phyloP scores from a whole-genome alignment of 2,329 filamentous ascomycete genomes.

The Colletotrichum navitas region DNA sequence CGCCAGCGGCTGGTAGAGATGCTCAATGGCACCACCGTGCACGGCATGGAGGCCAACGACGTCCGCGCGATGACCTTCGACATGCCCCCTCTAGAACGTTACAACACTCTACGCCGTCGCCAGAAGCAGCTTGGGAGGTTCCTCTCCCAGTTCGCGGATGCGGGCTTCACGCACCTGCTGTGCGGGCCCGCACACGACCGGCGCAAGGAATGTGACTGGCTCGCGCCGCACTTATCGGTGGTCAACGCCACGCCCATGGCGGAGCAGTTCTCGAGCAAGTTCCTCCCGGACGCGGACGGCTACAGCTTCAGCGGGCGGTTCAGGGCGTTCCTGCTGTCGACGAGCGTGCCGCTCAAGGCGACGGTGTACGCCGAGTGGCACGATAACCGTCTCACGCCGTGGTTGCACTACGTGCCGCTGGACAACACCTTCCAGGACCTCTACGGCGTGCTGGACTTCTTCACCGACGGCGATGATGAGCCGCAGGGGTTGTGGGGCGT shows the following conservation, averaged over 20 bases:
- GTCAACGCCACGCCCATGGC: conserved; percentile 56
- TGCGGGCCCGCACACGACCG: conserved; percentile 49
- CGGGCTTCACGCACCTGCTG: conserved; percentile 58
- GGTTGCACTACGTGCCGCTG: conserved; percentile 80
- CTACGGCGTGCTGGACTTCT: conserved; percentile 75
- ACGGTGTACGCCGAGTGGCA: conserved; percentile 84
- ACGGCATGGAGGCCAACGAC: conserved; percentile 57
- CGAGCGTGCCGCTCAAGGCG: conserved; percentile 76
- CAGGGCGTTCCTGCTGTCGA: conserved; percentile 72
- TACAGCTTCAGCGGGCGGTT: conserved; percentile 71
- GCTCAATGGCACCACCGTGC: conserved; percentile 73
- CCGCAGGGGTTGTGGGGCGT: conserved; percentile 25
- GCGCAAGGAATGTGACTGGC: conserved; percentile 54
- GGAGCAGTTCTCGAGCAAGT: conserved; percentile 70
- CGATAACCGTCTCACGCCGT: conserved; percentile 75
- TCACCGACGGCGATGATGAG: conserved; percentile 62
- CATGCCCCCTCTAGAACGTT: conserved; percentile 57
- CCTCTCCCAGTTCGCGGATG: conserved; percentile 56
- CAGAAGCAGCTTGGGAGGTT: conserved; percentile 56
- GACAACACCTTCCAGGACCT: conserved; percentile 77
- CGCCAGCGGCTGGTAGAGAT: conserved; percentile 79
- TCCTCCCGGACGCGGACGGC: conserved; percentile 79
- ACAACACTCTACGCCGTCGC: conserved; percentile 56
- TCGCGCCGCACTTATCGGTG: conserved; percentile 52
- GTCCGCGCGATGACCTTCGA: conserved; percentile 61